phyloP scores from a whole-genome alignment of 257 asterid genomes.

The Solanum phureja region DNA sequence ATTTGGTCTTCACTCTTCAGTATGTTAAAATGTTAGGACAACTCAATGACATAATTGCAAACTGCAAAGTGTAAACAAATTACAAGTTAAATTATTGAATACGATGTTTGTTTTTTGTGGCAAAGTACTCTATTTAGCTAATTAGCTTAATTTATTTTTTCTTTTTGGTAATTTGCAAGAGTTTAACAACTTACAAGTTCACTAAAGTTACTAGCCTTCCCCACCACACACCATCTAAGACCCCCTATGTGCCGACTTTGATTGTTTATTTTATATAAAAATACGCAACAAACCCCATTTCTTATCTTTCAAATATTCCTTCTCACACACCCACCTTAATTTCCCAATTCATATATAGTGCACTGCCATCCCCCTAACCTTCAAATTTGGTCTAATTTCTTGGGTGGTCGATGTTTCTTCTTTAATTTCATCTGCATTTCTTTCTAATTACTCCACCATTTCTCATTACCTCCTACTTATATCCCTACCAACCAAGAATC shows the following conservation, averaged over 20 bases:
- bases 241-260: neutral
- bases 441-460: neutral
- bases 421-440: neutral
- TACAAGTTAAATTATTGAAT: too few relatives aligned
- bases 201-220: neutral
- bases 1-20: too few relatives aligned
- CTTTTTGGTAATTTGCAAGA: neutral
- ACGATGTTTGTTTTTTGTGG: too few relatives aligned
- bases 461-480: neutral
- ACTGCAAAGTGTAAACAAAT: too few relatives aligned
- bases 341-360: neutral
- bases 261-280: neutral
- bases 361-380: neutral
- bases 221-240: constrained; percentile 1
- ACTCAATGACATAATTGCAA: neutral
- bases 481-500: neutral
- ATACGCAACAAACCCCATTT: neutral
- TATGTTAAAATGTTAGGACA: neutral
- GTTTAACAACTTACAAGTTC: neutral
- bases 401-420: neutral
- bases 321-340: neutral
- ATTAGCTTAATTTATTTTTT: neutral
- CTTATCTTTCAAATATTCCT: neutral
- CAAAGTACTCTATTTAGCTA: neutral
- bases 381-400: neutral